Base-by-base conservation (phyloP, 768 basidiomycete genomes). In the Glaciozyma antarctica region DNA sequence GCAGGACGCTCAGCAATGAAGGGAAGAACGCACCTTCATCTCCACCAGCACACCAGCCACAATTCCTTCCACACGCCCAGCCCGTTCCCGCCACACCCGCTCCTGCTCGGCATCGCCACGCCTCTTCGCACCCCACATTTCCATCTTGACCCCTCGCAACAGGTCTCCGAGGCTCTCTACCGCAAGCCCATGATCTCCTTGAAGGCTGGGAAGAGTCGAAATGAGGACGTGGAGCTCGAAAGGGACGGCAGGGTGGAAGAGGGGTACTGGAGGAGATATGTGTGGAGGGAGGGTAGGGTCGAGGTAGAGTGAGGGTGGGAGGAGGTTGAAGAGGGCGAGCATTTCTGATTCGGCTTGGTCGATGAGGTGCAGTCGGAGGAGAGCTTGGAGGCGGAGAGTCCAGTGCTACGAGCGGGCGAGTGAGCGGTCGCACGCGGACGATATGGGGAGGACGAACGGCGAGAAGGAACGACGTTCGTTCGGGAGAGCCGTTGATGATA, bases 301-400 rank as follows among this genome's bases (percentile, higher is more conserved):
- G 38, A 41, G 38, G 38, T 41, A 41, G 38, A 41, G 38, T 15
- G 38, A 41, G 13, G 38, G 38, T 15, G 38, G 38, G n/a, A 64
- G 63, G 32, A 64, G 58, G 2, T 32, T 5, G 21, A 45, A 17
- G 58, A 64, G 26, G n/a, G 44, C 3, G 10, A 30, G 1, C 43
- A 64, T 32, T 22, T 64, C 63, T 4, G 21, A 13, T 10, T 58
- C n/a, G n/a, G 58, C 47, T 13, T 43, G 43, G 2, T 22, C 24
- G 44, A 60, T 8, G 30, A 64, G 63, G 58, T 32, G 63, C 16
- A 64, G 44, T 8, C 63, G 63, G 34, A 64, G 34, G 44, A 64
- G 58, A 44, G 63, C 41, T 32, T 64, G 58, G 10, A 64, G 43
- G 32, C 63, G 63, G 32, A 64, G 63, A 32, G 44, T 44, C 63